Evolutionary conservation across 1,284 basidiomycete genomes (phyloP), one percentile per base, ranked within the genome.

Genomic region (Trichosporon sp.): DNA sequence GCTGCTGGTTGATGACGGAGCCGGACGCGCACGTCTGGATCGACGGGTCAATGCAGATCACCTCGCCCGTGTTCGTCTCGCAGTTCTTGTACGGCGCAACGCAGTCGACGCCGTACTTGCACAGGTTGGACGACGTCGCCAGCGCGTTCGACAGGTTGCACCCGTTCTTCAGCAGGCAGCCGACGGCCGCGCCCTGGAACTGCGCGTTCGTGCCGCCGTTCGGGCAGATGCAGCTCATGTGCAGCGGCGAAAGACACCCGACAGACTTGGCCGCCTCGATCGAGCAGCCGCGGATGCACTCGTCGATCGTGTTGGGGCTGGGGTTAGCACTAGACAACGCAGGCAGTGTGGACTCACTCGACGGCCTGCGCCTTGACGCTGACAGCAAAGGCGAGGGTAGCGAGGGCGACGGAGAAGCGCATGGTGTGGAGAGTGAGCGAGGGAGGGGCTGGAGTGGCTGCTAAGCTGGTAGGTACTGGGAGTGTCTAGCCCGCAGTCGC

Each of bases 11-110:
- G 35, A 68, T 63, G 51, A 63, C 62, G 7, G 31, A 1, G 34
- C 51, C 47, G 5, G 66, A 64, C 8, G 31, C 38, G 62, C 66
- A 68, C 15, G 51, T 23, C 62, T 64, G 62, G 51, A 34, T 53
- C 11, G 62, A 23, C n/a, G 60, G 66, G 66, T 68, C 51, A 34
- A 68, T 68, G 38, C 66, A 68, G 5, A 13, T 15, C 4, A 3
- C 35, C 62, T 27, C 25, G 66, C 66, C 47, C 11, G 21, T 25
- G 47, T 11, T 51, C 21, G 47, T 51, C 21, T 21, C 47, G 11
- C 64, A 65, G 31, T 53, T 34, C 18, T 31, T 25, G 29, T 23
- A 65, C 38, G 64, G 13, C 18, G 64, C 13, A 7, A 6, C 9
- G 64, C 64, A 65, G 42, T 35, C 25, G 25, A 66, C 53, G 21